These are phyloP conservation scores for Spergularia azorica DNA, from an alignment of 179 eudicot genomes.

Conservation along the genomic window DNA sequence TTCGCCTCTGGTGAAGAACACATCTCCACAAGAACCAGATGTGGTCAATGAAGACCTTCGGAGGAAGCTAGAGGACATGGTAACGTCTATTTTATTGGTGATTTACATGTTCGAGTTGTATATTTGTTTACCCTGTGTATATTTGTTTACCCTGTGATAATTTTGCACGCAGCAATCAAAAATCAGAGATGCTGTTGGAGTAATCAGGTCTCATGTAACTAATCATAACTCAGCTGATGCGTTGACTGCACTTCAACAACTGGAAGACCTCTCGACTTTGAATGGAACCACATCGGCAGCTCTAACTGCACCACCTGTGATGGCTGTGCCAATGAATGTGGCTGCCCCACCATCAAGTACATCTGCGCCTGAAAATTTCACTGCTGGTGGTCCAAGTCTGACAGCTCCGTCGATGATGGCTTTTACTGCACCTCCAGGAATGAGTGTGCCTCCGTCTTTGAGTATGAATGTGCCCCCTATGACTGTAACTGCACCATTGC, in stretches of 20 bases:
- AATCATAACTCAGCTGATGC: slow-evolving; percentile 37
- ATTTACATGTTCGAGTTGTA: neutral
- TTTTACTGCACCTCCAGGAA: slow-evolving; percentile 8
- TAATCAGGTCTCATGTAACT: slow-evolving; percentile 46
- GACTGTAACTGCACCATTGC: slow-evolving; percentile 18
- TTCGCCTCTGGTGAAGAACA: slow-evolving; percentile 2
- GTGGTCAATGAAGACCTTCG: slow-evolving; percentile 36
- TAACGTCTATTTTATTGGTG: slow-evolving; percentile 26
- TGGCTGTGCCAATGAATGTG: slow-evolving; percentile 2
- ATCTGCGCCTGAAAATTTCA: neutral
- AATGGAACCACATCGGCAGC: slow-evolving; percentile 6
- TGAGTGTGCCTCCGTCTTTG: slow-evolving; percentile 14
- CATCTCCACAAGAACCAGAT: slow-evolving; percentile 14
- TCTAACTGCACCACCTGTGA: neutral
- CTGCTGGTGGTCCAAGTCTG: neutral
- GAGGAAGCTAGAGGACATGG: slow-evolving; percentile 45
- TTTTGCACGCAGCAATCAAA: slow-evolving; percentile 47
- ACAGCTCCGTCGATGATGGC: neutral
- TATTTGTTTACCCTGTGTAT: too few species aligned
- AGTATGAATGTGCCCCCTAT: slow-evolving; percentile 15
- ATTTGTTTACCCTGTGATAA: neutral
- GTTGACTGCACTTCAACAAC: slow-evolving; percentile 47
- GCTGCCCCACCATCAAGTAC: slow-evolving; percentile 1
- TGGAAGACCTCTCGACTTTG: slow-evolving; percentile 45
- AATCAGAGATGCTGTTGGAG: slow-evolving; percentile 37